phyloP scores from a whole-genome alignment of 2,329 filamentous ascomycete genomes.

The Penicillium fuscoglaucum region DNA sequence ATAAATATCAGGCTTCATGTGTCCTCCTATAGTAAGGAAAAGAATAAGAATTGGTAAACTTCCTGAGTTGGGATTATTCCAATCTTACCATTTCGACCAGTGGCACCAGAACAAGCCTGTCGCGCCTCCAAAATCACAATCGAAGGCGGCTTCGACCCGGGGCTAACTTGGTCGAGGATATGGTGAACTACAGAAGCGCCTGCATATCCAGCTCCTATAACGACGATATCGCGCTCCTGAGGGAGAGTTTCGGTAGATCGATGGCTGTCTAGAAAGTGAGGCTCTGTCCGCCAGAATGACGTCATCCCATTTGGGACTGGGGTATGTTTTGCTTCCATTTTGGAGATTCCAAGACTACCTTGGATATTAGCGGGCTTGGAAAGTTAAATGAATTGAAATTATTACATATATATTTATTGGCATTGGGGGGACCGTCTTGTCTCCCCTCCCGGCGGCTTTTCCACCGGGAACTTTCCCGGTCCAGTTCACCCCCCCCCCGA shows the following conservation, averaged over 20 bases:
- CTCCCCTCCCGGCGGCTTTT: constrained; percentile 4
- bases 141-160: constrained; percentile 22
- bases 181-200: constrained; percentile 46
- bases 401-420: not conserved
- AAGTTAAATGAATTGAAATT: not conserved
- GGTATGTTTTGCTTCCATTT: constrained; percentile 18
- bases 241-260: constrained; percentile 44
- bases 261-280: constrained; percentile 43
- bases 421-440: not conserved
- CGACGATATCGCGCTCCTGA: constrained; percentile 42
- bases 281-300: constrained; percentile 48
- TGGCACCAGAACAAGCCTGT: constrained; percentile 45
- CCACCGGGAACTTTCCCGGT: constrained; percentile 5
- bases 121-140: constrained; percentile 46
- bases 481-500: not conserved
- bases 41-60: not conserved
- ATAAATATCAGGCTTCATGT: constrained; percentile 47
- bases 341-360: not conserved
- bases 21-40: constrained; percentile 32
- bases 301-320: constrained; percentile 27
- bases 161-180: constrained; percentile 31
- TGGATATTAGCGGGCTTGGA: not conserved
- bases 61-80: not conserved
- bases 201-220: constrained; percentile 50
- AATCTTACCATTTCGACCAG: constrained; percentile 42